Evolutionary conservation across 2,329 filamentous ascomycete genomes (phyloP).

Genomic region (Calonectria leucothoes): DNA sequence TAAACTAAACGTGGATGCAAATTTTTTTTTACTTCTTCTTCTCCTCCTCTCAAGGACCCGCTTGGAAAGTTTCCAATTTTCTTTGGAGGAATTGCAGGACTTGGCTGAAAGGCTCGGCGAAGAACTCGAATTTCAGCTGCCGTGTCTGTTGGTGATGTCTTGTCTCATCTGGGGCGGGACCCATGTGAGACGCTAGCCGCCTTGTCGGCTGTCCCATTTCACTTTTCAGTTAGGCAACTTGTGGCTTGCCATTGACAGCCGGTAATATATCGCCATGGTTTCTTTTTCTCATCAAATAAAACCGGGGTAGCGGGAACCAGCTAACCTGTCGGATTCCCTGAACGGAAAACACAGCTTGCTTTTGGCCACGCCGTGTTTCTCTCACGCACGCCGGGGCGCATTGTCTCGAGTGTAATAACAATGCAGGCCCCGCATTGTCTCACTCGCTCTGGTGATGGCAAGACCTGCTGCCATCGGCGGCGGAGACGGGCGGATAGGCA

Average conservation of each 20-base stretch:
- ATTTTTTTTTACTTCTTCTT: not conserved
- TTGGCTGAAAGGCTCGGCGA: not conserved
- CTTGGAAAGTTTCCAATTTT: not conserved
- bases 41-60: not conserved
- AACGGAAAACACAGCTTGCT: constrained; percentile 11
- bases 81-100: not conserved
- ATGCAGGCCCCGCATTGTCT: constrained; percentile 33
- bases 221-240: constrained; percentile 7
- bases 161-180: constrained; percentile 26
- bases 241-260: constrained; percentile 17
- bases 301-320: constrained; percentile 5
- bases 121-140: constrained; percentile 2
- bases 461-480: constrained; percentile 24
- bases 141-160: constrained; percentile 13
- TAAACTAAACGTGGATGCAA: not conserved
- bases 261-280: constrained; percentile 6
- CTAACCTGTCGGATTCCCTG: constrained; percentile 6
- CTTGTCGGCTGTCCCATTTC: constrained; percentile 29
- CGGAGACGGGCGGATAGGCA: constrained; percentile 26
- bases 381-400: constrained; percentile 8
- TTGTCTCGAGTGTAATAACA: constrained; percentile 27
- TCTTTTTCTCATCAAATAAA: constrained; percentile 15
- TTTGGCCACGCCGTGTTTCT: constrained; percentile 17
- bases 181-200: constrained; percentile 17
- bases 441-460: constrained; percentile 14